Base-by-base conservation (phyloP, 2,329 filamentous ascomycete genomes). In the Lecanicillium sp. region DNA sequence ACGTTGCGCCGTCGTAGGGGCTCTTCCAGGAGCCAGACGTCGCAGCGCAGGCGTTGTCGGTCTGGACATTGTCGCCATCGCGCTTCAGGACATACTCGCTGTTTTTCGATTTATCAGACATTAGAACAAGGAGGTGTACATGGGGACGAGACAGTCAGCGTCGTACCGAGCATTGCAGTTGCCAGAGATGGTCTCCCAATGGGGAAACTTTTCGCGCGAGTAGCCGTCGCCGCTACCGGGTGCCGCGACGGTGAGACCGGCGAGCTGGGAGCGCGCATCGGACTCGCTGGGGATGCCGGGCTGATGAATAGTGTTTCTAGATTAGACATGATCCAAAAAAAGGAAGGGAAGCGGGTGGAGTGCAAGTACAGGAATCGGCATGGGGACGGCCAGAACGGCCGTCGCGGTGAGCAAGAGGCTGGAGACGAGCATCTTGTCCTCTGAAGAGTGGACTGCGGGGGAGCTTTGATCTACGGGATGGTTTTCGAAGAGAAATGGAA, bases 1-100 rank as follows among this genome's bases (percentile, higher is more conserved):
- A 87, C 2, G 69, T 77, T 1, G 65, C 79, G 13, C 84, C 84
- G 52, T 90, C 86, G 55, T 84, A 92, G 0, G 83, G 81, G 27
- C 75, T 81, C 29, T 57, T 60, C 86, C 87, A 92, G 0, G 65
- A 68, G 4, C 87, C 86, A 3, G 74, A 77, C 0, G 71, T 79
- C 0, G 82, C 60, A 2, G 70, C 61, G 59, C 86, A 94, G 25
- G 72, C 66, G 11, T 60, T 65, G 57, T 72, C 68, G 27, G 71
- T 68, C 5, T 70, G 62, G 10, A 90, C 80, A 47, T 67, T 64
- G 11, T 66, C 74, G 34, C 84, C 86, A 55, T 92, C 85, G 29
- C 86, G 81, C 60, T 79, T 72, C 18, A 90, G 70, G 27, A 90
- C 84, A 3, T 68, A 74, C 54, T 89, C 84, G 38, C 63, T 70